Percentiles rank a stretch among this genome's conserved stretches.
These are phyloP conservation scores for Russula compacta DNA, from an alignment of 768 basidiomycete genomes.

Conservation along the genomic window DNA sequence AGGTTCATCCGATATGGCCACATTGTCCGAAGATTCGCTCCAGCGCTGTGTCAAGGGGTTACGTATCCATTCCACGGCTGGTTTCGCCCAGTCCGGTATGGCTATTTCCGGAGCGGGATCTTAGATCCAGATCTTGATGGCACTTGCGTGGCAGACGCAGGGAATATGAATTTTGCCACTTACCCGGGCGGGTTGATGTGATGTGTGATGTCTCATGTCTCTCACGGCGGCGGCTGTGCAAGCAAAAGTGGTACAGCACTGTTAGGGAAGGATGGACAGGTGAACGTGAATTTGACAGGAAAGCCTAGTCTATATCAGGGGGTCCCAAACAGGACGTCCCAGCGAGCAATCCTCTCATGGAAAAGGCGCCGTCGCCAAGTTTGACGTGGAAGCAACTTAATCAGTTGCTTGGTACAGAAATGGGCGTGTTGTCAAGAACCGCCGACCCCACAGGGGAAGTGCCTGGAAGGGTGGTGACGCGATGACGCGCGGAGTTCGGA, in stretches of 20 bases:
- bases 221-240: constrained; percentile 15
- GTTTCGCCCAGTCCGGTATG: constrained; percentile 9
- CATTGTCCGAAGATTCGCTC: constrained; percentile 11
- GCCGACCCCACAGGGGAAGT: constrained; percentile 20
- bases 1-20: neutral
- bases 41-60: constrained; percentile 12
- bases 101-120: constrained; percentile 13
- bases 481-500: constrained; percentile 20
- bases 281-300: constrained; percentile 12
- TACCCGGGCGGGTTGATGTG: constrained; percentile 8
- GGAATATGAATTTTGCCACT: constrained; percentile 16
- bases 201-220: constrained; percentile 6
- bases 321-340: constrained; percentile 1
- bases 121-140: constrained; percentile 14
- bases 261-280: constrained; percentile 3
- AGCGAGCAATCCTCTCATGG: constrained; percentile 3
- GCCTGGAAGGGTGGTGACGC: constrained; percentile 15
- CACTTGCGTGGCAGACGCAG: constrained; percentile 5
- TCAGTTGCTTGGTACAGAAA: constrained; percentile 15
- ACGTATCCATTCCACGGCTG: constrained; percentile 13
- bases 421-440: constrained; percentile 17
- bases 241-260: neutral
- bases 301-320: constrained; percentile 10
- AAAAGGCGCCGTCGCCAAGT: constrained; percentile 11
- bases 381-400: constrained; percentile 20